phyloP scores from a whole-genome alignment of 768 basidiomycete species.

The Candolleomyces eurysporus region DNA sequence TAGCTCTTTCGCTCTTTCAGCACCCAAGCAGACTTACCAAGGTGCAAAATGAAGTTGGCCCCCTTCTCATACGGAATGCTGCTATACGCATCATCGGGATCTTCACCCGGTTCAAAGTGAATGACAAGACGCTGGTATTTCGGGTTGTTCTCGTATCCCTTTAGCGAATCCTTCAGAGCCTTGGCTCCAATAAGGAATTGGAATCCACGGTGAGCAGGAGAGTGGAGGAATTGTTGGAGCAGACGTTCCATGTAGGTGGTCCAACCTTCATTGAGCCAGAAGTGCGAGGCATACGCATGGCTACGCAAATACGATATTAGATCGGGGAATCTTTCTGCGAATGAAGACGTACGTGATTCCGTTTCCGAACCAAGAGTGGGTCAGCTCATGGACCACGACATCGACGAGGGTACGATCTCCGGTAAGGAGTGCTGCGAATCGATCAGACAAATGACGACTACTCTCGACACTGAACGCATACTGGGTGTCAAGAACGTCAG shows the following conservation, averaged over 20 bases:
- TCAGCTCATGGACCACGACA: constrained; percentile 84
- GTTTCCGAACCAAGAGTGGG: constrained; percentile 93
- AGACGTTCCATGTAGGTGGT: constrained; percentile 92
- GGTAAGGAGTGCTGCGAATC: constrained; percentile 64
- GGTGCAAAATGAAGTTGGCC: constrained; percentile 79
- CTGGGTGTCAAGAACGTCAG: constrained; percentile 88
- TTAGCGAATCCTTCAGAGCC: constrained; percentile 67
- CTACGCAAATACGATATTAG: constrained; percentile 24
- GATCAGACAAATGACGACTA: neutral
- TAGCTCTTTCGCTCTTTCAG: neutral
- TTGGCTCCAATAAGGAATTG: constrained; percentile 77
- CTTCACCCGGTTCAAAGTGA: constrained; percentile 69
- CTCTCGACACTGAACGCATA: constrained; percentile 25
- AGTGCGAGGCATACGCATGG: constrained; percentile 72
- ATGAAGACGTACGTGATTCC: constrained; percentile 59
- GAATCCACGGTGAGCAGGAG: constrained; percentile 77
- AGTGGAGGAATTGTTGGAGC: constrained; percentile 65
- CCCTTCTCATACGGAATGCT: constrained; percentile 88
- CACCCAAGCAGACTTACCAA: constrained; percentile 50
- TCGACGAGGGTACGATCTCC: constrained; percentile 87
- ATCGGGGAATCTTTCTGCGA: neutral
- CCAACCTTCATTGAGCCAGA: constrained; percentile 93
- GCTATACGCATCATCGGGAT: constrained; percentile 76
- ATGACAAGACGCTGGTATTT: constrained; percentile 81
- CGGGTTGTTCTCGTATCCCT: constrained; percentile 54